Base-by-base conservation (phyloP, 1,284 basidiomycete species). In the Malassezia sympodialis region DNA sequence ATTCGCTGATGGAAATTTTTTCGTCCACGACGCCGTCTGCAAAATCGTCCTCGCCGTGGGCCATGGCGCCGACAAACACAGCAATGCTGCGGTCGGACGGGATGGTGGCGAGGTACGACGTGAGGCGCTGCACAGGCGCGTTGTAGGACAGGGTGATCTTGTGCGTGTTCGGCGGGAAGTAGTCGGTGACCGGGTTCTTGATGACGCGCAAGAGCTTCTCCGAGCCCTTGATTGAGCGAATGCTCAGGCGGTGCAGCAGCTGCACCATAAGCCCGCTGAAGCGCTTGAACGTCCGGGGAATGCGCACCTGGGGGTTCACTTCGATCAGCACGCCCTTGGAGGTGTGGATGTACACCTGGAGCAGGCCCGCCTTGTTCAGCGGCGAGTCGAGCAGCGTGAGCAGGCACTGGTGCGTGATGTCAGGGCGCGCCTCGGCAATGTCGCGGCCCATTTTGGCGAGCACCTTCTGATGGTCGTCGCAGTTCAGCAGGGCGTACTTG, bases 241-340 rank as follows among this genome's bases (percentile, higher is more conserved):
- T 99, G 52, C 85, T 88, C 26, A 98, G 82, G 69, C 90, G 91
- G 78, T 98, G 94, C 10, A 99, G 80, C 2, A 99, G 82, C 84
- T 99, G 93, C 2, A 99, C 93, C 94, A 99, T 99, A 58, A 99
- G 79, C 34, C 93, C 93, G 56, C 88, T 90, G 78, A 99, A 99
- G 7, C 93, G 84, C 79, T 99, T 99, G 78, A 99, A 98, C 7
- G 93, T 99, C 61, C 93, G 81, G 10, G 93, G 93, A 69, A 99
- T 99, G 60, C 93, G 83, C 26, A 99, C 90, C 76, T 88, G 87
- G 6, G 93, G 93, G 76, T 99, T 96, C 64, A 99, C 90, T 77
- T 99, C 94, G 76, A 99, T 98, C 46, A 99, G 82, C 17, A 94
- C 89, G 44, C 91, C 91, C 70, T 87, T 88, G 24, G 90, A 87